Percentiles rank a stretch among this genome's conserved stretches.
Evolutionary conservation across 352 stramenopile genomes (phyloP).

Genomic region (Phytophthora podocarpi): DNA sequence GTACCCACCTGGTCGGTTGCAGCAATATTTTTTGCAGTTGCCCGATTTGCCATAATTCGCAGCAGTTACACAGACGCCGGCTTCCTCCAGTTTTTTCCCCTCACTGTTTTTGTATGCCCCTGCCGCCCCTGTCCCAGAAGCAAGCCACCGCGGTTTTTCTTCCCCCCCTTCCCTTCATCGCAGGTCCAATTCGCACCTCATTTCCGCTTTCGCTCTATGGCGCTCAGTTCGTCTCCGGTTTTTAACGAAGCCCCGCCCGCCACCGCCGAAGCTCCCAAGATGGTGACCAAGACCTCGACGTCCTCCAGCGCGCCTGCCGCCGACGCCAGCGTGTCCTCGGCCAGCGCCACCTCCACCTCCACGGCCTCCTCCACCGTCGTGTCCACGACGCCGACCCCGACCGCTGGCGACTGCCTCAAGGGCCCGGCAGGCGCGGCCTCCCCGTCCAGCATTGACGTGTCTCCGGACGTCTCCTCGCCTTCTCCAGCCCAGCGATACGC

Average conservation of each 20-base stretch:
- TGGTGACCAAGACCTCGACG: conserved; percentile 46
- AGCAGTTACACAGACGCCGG: conserved; percentile 39
- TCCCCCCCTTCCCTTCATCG: conserved; percentile 29
- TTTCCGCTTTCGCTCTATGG: conserved; percentile 56
- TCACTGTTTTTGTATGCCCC: conserved; percentile 33
- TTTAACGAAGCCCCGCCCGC: conserved; percentile 59
- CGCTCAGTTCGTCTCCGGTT: conserved; percentile 62
- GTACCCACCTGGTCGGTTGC: not conserved
- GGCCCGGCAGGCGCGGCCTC: conserved; percentile 10
- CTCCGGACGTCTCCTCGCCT: not conserved
- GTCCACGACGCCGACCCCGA: conserved; percentile 14
- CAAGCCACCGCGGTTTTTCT: conserved; percentile 34
- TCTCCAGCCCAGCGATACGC: conserved; percentile 31
- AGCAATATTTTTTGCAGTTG: conserved; percentile 15
- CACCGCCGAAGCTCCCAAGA: conserved; percentile 27
- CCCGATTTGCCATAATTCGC: conserved; percentile 36
- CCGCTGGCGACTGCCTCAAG: conserved; percentile 38
- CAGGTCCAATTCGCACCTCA: conserved; percentile 25
- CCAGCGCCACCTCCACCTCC: conserved; percentile 34
- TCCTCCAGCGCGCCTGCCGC: conserved; percentile 29
- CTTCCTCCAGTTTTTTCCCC: conserved; percentile 31
- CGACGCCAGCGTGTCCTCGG: conserved; percentile 35
- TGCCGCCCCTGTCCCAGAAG: conserved; percentile 37
- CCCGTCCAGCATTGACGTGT: conserved; percentile 25
- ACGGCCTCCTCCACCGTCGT: conserved; percentile 35